Evolutionary conservation across 768 basidiomycete genomes (phyloP).

Genomic region (Mycena venus): DNA sequence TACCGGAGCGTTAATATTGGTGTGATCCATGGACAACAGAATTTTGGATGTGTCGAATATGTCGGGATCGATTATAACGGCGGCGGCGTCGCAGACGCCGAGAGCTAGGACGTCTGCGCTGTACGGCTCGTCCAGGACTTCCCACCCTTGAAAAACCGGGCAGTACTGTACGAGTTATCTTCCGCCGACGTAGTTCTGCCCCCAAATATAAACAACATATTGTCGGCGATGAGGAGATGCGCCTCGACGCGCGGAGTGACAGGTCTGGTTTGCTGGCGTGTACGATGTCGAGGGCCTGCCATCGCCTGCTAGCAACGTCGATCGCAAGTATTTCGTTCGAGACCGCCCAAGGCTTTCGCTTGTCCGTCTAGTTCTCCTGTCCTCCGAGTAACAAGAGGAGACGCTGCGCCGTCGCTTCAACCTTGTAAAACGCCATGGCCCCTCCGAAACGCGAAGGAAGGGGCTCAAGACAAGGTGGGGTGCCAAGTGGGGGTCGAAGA

Average conservation of each 20-base stretch:
- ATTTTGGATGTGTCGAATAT: too few relatives aligned
- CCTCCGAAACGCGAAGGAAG: slow-evolving; percentile 19
- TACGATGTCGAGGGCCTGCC: slow-evolving; percentile 19
- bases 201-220: slow-evolving; percentile 16
- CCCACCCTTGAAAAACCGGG: background rate
- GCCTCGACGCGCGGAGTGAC: background rate
- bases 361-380: background rate
- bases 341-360: background rate
- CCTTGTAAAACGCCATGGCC: slow-evolving; percentile 17
- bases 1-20: too few relatives aligned
- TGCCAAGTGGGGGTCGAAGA: too few relatives aligned
- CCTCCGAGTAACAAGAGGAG: slow-evolving; percentile 12
- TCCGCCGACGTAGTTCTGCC: background rate
- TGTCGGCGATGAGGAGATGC: background rate
- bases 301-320: background rate
- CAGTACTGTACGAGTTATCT: background rate
- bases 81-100: background rate
- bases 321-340: slow-evolving; percentile 13
- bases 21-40: too few relatives aligned
- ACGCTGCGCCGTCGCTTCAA: background rate
- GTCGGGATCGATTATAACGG: too few relatives aligned
- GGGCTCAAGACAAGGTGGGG: too few relatives aligned
- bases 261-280: too few relatives aligned
- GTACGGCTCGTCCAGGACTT: background rate
- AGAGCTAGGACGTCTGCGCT: background rate